Evolutionary conservation across 2,329 filamentous ascomycete species (phyloP).

Genomic region (Clarireedia sp.): DNA sequence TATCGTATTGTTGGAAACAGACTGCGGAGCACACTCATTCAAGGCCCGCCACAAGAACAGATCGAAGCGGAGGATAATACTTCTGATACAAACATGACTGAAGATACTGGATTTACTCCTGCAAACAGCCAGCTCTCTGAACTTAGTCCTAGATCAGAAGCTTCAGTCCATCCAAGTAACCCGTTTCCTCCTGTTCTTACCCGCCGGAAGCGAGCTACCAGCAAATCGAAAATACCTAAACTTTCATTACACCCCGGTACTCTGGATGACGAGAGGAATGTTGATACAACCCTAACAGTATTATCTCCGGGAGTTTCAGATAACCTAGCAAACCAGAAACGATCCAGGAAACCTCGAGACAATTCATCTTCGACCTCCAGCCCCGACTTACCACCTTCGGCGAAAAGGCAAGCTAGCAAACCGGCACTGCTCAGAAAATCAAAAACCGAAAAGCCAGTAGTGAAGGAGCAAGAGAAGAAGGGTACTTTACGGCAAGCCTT

Average conservation of each 20-base stretch:
- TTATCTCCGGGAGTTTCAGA: slow-evolving; percentile 6
- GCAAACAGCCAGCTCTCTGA: background rate
- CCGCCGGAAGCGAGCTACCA: background rate
- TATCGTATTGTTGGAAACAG: slow-evolving; percentile 50
- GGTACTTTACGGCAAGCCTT: slow-evolving; percentile 41
- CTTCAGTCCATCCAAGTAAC: background rate
- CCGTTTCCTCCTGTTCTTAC: background rate
- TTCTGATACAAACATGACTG: background rate
- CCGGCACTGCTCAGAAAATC: slow-evolving; percentile 27
- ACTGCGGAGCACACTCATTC: slow-evolving; percentile 35
- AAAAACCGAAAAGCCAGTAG: slow-evolving; percentile 24
- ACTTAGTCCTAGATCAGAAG: background rate
- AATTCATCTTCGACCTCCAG: slow-evolving; percentile 21
- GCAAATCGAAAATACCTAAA: slow-evolving; percentile 2
- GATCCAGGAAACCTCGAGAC: slow-evolving; percentile 25
- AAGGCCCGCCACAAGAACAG: slow-evolving; percentile 20
- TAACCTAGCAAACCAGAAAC: slow-evolving; percentile 26
- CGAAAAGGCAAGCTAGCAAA: slow-evolving; percentile 22
- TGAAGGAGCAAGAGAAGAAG: slow-evolving; percentile 36
- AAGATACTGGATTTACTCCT: background rate
- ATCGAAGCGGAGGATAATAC: slow-evolving; percentile 9
- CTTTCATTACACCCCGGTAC: background rate
- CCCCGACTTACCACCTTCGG: slow-evolving; percentile 15
- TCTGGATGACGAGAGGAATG: slow-evolving; percentile 9
- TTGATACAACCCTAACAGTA: background rate